Evolutionary conservation across 441 rosid species (phyloP), one percentile per base, ranked within the genome.

Genomic region (Hypseocharis bilobata): DNA sequence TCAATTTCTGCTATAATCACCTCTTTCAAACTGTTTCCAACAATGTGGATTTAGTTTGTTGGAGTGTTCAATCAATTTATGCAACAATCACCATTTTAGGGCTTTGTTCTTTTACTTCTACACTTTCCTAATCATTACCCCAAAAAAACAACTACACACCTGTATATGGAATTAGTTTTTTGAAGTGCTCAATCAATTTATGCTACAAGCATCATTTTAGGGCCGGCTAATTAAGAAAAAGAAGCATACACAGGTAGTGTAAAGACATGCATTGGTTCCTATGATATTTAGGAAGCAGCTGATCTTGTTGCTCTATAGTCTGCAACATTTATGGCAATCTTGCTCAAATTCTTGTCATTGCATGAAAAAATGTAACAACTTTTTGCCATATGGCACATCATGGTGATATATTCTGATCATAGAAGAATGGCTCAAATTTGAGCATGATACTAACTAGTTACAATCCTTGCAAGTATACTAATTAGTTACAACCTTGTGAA

Each of bases 341-440:
- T 23, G 32, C 59, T 54, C 59, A 26, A 54, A 54, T 54, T 54
- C 30, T 69, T 29, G 27, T 54, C 27, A 8, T 47, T 60, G 72
- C 17, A 45, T 60, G 38, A 17, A 19, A 47, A 49, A 60, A 25
- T 38, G 47, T 29, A 22, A 13, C 44, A 22, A 54, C 42, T 51
- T 4, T 40, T 16, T 62, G 38, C 16, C 27, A 20, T 11, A 63
- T 62, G 38, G 10, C 27, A 20, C 5, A 63, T 45, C 60, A 55
- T 63, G 40, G 34, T 55, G 51, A 60, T 45, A 28, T 42, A 29
- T 14, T 56, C 61, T 47, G 54, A 28, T 34, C 60, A 71, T 49
- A 55, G 74, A 72, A 76, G 72, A 76, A 74, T 76, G 74, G 77
- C 85, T 76, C 81, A 60, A 81, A 80, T 70, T 63, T 38, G 81